Conservation (phyloP, 371 early-diverging fungal species). For the Mortierella sp. region DNA sequence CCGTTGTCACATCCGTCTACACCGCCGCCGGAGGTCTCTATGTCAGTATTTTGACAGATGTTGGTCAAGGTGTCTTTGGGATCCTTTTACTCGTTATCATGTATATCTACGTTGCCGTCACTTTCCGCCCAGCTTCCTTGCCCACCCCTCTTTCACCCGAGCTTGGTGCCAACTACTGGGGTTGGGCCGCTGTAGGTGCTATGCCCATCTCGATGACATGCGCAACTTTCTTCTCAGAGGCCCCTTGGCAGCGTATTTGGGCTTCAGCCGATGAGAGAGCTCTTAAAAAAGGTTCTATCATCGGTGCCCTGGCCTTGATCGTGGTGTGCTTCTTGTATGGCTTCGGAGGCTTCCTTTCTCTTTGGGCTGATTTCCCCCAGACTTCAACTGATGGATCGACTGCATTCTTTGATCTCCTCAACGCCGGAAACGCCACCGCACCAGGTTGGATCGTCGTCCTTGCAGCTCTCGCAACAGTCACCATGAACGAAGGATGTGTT, state of each 20-base stretch:
- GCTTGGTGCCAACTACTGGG: conserved; percentile 62
- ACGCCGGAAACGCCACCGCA: conserved; percentile 39
- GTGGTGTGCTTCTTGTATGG: conserved; percentile 68
- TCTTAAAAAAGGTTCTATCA: conserved; percentile 58
- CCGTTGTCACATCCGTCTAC: conserved; percentile 65
- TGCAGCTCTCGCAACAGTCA: conserved; percentile 53
- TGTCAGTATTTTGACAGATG: conserved; percentile 70
- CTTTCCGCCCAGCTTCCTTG: conserved; percentile 61
- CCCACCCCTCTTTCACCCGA: conserved; percentile 58
- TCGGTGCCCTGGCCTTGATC: conserved; percentile 57
- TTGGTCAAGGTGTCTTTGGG: conserved; percentile 64
- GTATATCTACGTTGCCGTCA: conserved; percentile 63
- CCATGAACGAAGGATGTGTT: conserved; percentile 69
- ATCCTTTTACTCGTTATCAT: conserved; percentile 58
- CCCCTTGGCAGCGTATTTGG: conserved; percentile 74
- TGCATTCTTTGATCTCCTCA: conserved; percentile 65
- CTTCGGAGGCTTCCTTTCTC: conserved; percentile 67
- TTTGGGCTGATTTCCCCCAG: conserved; percentile 61
- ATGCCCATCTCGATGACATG: conserved; percentile 65
- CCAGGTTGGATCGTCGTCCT: conserved; percentile 62
- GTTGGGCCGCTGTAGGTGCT: conserved; percentile 63
- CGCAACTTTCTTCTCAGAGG: conserved; percentile 70
- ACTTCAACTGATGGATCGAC: conserved; percentile 44
- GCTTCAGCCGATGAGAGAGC: conserved; percentile 65
- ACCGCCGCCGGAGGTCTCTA: conserved; percentile 72